A percentile compares a stretch with the other conserved stretches of the same genome.
Evolutionary conservation across 192 early-diverging fungal genomes (phyloP).

Genomic region (Coemansia sp.): DNA sequence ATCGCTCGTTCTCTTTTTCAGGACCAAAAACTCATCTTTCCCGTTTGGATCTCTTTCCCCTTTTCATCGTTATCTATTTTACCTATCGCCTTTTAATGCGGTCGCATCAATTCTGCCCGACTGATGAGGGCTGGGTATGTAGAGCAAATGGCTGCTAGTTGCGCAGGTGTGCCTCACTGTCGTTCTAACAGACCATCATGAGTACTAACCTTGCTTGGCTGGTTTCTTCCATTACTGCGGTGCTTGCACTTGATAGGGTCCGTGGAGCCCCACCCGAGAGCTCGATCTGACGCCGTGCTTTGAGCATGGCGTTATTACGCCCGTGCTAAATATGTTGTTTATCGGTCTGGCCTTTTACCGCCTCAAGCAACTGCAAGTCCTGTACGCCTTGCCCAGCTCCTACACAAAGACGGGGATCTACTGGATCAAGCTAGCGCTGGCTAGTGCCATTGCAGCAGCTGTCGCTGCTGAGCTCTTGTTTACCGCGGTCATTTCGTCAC

Average conservation of each 20-base stretch:
- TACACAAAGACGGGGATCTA: constrained; percentile 10
- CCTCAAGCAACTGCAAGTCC: background rate
- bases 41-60: background rate
- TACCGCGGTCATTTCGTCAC: background rate
- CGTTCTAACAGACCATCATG: background rate
- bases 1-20: background rate
- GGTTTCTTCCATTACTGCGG: background rate
- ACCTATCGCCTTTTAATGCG: background rate
- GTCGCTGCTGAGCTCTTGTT: constrained; percentile 13
- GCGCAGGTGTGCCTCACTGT: background rate
- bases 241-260: constrained; percentile 23
- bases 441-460: background rate
- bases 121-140: constrained; percentile 29
- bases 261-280: constrained; percentile 27
- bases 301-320: constrained; percentile 26
- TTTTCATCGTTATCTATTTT: background rate
- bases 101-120: constrained; percentile 5
- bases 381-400: constrained; percentile 4
- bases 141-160: background rate
- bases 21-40: background rate
- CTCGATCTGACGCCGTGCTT: constrained; percentile 41
- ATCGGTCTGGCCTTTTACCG: constrained; percentile 10
- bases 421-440: constrained; percentile 24
- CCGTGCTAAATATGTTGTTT: constrained; percentile 20
- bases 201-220: background rate